Evolutionary conservation across 164 flowering plant genomes (phyloP).

Genomic region (Annona cherimola): DNA sequence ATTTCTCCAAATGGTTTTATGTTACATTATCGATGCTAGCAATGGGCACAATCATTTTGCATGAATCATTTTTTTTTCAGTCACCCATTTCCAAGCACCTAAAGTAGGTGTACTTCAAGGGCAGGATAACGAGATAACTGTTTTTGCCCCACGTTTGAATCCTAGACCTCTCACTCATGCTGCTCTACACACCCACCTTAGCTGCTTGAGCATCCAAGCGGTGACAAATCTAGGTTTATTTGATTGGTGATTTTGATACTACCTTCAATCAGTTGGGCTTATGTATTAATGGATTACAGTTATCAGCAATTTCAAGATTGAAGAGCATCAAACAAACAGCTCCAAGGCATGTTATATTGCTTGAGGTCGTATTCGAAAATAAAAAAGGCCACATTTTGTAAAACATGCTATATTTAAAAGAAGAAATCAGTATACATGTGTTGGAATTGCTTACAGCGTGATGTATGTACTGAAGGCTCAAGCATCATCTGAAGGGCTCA

Average conservation of each 20-base stretch:
- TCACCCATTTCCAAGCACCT: not conserved
- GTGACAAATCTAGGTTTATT: too few relatives aligned
- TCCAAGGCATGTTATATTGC: not conserved
- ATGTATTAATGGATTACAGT: too few relatives aligned
- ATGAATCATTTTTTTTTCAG: not conserved
- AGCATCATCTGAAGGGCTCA: slow-evolving; percentile 71
- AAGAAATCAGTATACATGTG: not conserved
- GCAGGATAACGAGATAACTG: too few relatives aligned
- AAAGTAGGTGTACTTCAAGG: not conserved
- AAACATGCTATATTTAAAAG: not conserved
- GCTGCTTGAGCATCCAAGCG: too few relatives aligned
- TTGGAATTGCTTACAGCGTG: not conserved
- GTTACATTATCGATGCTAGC: too few relatives aligned
- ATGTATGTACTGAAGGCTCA: not conserved
- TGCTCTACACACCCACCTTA: too few relatives aligned
- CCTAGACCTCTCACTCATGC: too few relatives aligned
- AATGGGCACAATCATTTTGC: too few relatives aligned
- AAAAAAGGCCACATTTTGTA: not conserved
- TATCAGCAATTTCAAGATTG: not conserved
- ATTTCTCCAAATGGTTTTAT: too few relatives aligned
- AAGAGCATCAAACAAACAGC: not conserved
- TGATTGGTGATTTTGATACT: too few relatives aligned
- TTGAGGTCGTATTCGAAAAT: not conserved
- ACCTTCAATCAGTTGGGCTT: too few relatives aligned
- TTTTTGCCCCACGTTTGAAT: too few relatives aligned